Conservation (phyloP, 176 grass and related monocot genomes). For the Triticum timopheevii region DNA sequence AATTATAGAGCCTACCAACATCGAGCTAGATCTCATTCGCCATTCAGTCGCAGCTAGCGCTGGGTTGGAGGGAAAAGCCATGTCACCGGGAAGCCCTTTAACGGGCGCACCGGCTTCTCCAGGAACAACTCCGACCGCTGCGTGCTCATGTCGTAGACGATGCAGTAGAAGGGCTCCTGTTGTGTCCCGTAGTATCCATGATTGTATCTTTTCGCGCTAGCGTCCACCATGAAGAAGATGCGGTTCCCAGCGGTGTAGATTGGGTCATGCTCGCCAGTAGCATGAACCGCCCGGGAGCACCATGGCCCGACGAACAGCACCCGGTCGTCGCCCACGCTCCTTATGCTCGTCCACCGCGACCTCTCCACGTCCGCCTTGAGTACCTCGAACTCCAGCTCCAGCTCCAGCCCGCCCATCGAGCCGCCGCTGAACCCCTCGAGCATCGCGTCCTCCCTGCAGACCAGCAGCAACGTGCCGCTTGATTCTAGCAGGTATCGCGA, state of each 20-base stretch:
- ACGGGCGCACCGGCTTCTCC: background rate
- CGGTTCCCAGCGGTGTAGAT: background rate
- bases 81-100: background rate
- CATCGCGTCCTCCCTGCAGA: background rate
- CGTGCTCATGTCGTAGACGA: background rate
- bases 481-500: background rate
- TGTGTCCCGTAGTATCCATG: background rate
- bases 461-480: background rate
- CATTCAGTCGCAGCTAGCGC: background rate
- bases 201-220: background rate
- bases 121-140: background rate
- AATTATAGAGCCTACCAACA: too few relatives aligned
- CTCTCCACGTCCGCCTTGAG: background rate
- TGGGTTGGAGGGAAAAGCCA: background rate
- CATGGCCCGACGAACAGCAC: background rate
- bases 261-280: background rate
- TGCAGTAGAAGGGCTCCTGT: background rate
- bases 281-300: background rate
- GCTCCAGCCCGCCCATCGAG: background rate
- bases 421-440: background rate
- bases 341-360: background rate
- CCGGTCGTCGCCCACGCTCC: background rate
- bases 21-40: too few relatives aligned
- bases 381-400: background rate
- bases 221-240: background rate